Conservation (phyloP, 495 filamentous ascomycete species). For the Echria macrotheca region DNA sequence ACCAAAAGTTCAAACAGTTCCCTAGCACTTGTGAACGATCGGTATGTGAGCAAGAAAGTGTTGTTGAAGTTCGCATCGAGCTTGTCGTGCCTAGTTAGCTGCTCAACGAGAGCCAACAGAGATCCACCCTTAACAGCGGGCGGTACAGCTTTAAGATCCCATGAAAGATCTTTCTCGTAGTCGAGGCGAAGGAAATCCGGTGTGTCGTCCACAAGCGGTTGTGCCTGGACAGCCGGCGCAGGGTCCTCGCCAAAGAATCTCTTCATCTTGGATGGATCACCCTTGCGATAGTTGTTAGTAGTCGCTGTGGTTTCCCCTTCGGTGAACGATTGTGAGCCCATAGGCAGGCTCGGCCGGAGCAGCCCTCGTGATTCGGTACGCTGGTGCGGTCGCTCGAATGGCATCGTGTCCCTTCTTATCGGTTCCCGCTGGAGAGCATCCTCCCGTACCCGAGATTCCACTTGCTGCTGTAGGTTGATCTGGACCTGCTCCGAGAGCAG, state of each 20-base stretch:
- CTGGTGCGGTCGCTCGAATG: slow-evolving; percentile 42
- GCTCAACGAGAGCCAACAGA: slow-evolving; percentile 85
- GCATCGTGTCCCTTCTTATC: slow-evolving; percentile 41
- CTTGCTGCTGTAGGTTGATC: slow-evolving; percentile 40
- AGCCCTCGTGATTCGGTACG: slow-evolving; percentile 43
- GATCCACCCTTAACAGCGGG: slow-evolving; percentile 83
- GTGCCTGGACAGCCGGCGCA: slow-evolving; percentile 44
- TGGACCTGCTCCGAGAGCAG: slow-evolving; percentile 75
- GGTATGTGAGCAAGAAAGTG: slow-evolving; percentile 94
- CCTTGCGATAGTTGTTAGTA: slow-evolving; percentile 54
- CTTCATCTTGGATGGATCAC: slow-evolving; percentile 74
- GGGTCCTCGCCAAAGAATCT: slow-evolving; percentile 83
- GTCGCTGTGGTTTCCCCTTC: slow-evolving; percentile 52
- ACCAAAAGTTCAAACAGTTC: slow-evolving; percentile 93
- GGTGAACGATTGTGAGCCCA: slow-evolving; percentile 60
- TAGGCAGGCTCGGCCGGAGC: slow-evolving; percentile 31
- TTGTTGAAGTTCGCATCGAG: slow-evolving; percentile 94
- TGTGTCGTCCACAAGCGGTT: slow-evolving; percentile 58
- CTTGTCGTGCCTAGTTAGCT: slow-evolving; percentile 91
- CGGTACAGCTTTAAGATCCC: slow-evolving; percentile 69
- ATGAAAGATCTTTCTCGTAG: slow-evolving; percentile 83
- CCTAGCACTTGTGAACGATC: slow-evolving; percentile 83
- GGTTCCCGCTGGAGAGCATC: slow-evolving; percentile 33
- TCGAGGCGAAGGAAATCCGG: slow-evolving; percentile 84
- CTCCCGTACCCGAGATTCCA: slow-evolving; percentile 33